A percentile compares a stretch with the other conserved stretches of the same genome.
Evolutionary conservation across 2,329 filamentous ascomycete species (phyloP).

Genomic region (Pestalotiopsis fici): DNA sequence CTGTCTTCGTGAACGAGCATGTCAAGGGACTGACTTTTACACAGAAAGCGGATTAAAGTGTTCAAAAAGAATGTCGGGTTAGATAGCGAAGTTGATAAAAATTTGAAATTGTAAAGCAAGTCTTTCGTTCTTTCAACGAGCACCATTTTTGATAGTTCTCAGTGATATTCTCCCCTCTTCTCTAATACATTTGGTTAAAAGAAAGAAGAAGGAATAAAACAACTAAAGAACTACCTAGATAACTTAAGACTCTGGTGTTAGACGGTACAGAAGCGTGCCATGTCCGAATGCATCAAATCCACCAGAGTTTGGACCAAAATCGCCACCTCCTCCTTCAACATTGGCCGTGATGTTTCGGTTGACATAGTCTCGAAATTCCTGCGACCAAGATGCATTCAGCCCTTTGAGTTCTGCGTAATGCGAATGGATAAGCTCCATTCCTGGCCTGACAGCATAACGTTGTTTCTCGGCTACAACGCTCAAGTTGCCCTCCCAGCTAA

Average conservation of each 20-base stretch:
- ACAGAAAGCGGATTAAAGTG: neutral
- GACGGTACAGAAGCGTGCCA: conserved; percentile 28
- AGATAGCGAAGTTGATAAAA: neutral
- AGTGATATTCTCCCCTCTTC: too few species aligned
- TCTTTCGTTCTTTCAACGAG: too few species aligned
- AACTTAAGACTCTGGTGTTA: neutral
- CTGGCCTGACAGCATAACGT: conserved; percentile 36
- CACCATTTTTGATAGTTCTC: too few species aligned
- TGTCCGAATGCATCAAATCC: conserved; percentile 39
- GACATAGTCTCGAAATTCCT: conserved; percentile 35
- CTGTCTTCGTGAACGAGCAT: neutral
- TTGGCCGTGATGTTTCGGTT: conserved; percentile 26
- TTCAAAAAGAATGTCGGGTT: neutral
- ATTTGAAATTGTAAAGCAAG: too few species aligned
- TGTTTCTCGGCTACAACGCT: conserved; percentile 29
- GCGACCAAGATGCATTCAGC: conserved; percentile 35
- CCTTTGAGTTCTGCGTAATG: conserved; percentile 39
- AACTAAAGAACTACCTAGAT: too few species aligned
- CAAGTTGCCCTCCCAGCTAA: conserved; percentile 35
- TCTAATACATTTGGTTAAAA: too few species aligned
- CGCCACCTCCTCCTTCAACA: conserved; percentile 43
- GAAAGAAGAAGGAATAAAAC: too few species aligned
- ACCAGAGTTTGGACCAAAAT: conserved; percentile 40
- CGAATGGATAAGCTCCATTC: conserved; percentile 38
- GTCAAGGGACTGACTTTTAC: neutral